A percentile compares a stretch with the other conserved stretches of the same genome.
Conservation (phyloP, 164 flowering plant genomes). For the Annona cherimola region DNA sequence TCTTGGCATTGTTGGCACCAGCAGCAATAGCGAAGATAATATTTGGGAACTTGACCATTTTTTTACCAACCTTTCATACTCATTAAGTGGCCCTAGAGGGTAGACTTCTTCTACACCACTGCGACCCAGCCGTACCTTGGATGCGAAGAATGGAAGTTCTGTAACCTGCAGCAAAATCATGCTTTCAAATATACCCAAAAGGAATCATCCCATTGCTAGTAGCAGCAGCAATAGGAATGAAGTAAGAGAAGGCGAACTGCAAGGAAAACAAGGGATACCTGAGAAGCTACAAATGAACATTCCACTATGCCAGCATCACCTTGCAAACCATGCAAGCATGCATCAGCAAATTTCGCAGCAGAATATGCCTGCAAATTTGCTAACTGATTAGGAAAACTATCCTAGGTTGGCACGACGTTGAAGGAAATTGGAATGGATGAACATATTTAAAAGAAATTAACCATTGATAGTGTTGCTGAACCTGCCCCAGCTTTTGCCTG, state of each 20-base stretch:
- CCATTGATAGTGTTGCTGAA: constrained; percentile 97
- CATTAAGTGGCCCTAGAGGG: constrained; percentile 80
- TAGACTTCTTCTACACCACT: constrained; percentile 74
- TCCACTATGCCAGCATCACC: constrained; percentile 80
- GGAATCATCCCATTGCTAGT: background rate
- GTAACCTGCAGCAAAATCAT: constrained; percentile 51
- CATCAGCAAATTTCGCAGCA: constrained; percentile 90
- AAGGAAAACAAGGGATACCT: constrained; percentile 24
- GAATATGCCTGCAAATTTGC: constrained; percentile 62
- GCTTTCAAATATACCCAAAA: background rate
- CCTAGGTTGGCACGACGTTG: background rate
- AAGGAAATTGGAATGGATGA: background rate
- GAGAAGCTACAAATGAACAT: constrained; percentile 83
- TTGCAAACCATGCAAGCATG: constrained; percentile 79
- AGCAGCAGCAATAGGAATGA: background rate
- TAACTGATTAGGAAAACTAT: background rate
- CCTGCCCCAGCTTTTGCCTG: constrained; percentile 99
- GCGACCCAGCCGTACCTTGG: constrained; percentile 84
- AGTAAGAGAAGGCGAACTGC: background rate
- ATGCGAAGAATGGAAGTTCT: constrained; percentile 93
- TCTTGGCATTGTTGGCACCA: background rate
- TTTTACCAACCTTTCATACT: constrained; percentile 68
- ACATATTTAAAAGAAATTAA: constrained; percentile 18
- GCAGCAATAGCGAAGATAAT: background rate
- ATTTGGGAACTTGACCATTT: background rate